Conservation (phyloP, 2,329 filamentous ascomycete species). For the Bipolaris bicolor region DNA sequence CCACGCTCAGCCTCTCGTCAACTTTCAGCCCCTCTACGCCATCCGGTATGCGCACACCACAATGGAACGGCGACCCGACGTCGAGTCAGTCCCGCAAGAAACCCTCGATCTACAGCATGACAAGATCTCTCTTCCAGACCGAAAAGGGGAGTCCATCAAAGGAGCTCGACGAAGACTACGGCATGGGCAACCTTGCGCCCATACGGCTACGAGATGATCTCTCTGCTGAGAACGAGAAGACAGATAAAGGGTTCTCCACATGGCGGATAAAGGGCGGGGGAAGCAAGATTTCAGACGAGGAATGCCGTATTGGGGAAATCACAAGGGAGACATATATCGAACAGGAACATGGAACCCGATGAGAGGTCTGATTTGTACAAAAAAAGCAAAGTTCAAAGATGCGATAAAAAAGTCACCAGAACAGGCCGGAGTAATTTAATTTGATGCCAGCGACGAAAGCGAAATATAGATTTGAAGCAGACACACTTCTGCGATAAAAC, state of each 20-base stretch:
- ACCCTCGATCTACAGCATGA: conserved; percentile 30
- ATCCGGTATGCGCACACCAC: conserved; percentile 25
- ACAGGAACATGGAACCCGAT: conserved; percentile 24
- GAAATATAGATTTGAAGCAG: not conserved
- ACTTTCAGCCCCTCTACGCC: conserved; percentile 16
- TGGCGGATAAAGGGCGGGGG: conserved; percentile 40
- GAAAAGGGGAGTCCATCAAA: conserved; percentile 25
- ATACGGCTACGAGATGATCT: conserved; percentile 39
- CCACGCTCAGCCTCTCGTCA: conserved; percentile 29
- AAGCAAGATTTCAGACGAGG: conserved; percentile 38
- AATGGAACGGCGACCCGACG: conserved; percentile 22
- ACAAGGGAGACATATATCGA: conserved; percentile 36
- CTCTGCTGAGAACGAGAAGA: conserved; percentile 25
- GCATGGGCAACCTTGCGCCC: conserved; percentile 30
- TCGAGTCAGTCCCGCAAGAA: conserved; percentile 22
- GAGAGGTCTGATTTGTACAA: not conserved
- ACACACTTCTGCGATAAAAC: not conserved
- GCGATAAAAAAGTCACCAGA: not conserved
- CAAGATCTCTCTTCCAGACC: conserved; percentile 30
- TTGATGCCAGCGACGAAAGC: not conserved
- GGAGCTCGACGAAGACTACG: conserved; percentile 30
- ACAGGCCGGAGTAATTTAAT: not conserved
- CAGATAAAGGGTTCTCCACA: conserved; percentile 32
- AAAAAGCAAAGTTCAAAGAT: not conserved
- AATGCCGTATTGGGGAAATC: conserved; percentile 28